Conservation (phyloP, 2,329 filamentous ascomycete species). For the Xylaria sp. region DNA sequence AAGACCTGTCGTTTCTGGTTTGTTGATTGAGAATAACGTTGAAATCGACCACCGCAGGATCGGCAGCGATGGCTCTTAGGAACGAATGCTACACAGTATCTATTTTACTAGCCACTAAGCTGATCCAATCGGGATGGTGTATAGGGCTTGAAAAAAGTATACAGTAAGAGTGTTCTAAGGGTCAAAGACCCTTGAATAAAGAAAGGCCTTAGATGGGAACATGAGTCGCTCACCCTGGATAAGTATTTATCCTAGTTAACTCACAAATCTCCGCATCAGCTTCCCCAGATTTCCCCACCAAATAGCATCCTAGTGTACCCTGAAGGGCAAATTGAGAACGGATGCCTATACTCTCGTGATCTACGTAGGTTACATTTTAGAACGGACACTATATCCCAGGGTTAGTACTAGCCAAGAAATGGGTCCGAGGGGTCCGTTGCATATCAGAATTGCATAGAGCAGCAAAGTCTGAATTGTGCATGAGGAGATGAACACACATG, state of each 20-base stretch:
- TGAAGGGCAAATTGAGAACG: not conserved
- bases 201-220: not conserved
- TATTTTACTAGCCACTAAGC: not conserved
- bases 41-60: not conserved
- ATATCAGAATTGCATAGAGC: constrained; percentile 4
- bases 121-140: not conserved
- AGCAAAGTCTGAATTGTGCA: not conserved
- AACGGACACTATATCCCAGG: not conserved
- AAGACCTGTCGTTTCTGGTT: not conserved
- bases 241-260: constrained; percentile 28
- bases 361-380: not conserved
- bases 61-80: constrained; percentile 1
- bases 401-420: not conserved
- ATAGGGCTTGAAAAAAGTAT: not conserved
- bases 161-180: not conserved
- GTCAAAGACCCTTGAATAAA: not conserved
- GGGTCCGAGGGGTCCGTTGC: not conserved
- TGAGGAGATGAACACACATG: constrained; percentile 18
- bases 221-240: constrained; percentile 14
- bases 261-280: constrained; percentile 20
- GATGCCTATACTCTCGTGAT: not conserved
- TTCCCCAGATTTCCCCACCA: constrained; percentile 35
- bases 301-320: constrained; percentile 1
- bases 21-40: not conserved
- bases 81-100: constrained; percentile 1